Evolutionary conservation across 2,329 filamentous ascomycete species (phyloP), one percentile per base, ranked within the genome.

Genomic region (Ramichloridium luteum): DNA sequence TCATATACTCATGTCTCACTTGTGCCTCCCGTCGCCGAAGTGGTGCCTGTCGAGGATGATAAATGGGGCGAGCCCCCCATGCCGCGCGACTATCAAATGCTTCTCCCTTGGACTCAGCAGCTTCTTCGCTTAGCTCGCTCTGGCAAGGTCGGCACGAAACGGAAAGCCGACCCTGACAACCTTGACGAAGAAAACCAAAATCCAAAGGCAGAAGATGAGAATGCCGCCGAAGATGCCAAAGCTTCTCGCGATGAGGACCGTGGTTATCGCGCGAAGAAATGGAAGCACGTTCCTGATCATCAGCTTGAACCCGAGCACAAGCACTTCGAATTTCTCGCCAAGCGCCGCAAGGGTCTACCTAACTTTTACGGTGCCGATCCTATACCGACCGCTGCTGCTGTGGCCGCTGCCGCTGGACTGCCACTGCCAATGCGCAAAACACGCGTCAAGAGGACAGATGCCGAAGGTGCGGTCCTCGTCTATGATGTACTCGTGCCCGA

Each of bases 401-500:
- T 48, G 2, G n/a, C 20, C 20, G 20, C 8, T 8, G 8, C n/a
- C 20, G 8, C 8, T 8, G 20, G 20, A 8, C 8, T 8, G 8
- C 20, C 20, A 8, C 8, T 23, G 8, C 37, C 73, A 3, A 81
- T 90, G 47, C 77, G 81, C 5, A 80, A 80, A 48, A 83, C 81
- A 0, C 90, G 80, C 13, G 81, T 94, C 32, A 74, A 80, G 46
- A 76, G 79, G 43, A 63, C 78, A 8, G 76, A 78, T 4, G 73
- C 74, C 1, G 68, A 66, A 14, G 86, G 86, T 14, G 88, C 88
- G 46, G 70, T 82, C 6, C 83, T 81, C 38, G 77, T 88, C 2
- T 84, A 90, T 54, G 83, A 92, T 48, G 75, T 90, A 5, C 80
- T 83, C 13, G 69, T 93, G 3, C 72, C 75, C 4, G 80, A 88